Evolutionary conservation across 768 basidiomycete species (phyloP).

Genomic region (Mycena amicta): DNA sequence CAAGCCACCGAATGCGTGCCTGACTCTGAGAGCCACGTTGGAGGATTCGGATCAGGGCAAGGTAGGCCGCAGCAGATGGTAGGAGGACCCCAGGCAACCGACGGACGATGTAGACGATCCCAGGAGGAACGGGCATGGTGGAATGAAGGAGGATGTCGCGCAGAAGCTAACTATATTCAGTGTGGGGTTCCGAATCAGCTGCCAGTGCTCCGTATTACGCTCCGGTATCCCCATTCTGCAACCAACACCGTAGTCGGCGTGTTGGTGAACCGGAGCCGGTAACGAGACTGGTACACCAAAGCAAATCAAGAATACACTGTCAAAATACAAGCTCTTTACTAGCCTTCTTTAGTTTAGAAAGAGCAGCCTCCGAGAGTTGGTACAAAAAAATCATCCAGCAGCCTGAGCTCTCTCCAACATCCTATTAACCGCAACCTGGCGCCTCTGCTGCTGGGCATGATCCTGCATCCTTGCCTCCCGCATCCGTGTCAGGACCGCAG

Average conservation of each 20-base stretch:
- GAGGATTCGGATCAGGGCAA: constrained; percentile 2
- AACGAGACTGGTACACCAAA: too few relatives aligned
- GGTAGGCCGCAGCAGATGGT: constrained; percentile 8
- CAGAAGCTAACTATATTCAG: too few relatives aligned
- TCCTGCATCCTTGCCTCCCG: constrained; percentile 65
- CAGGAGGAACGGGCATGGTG: constrained; percentile 2
- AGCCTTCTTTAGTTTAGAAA: too few relatives aligned
- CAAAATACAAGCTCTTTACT: too few relatives aligned
- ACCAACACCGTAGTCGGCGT: too few relatives aligned
- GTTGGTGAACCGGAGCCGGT: too few relatives aligned
- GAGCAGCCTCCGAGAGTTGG: too few relatives aligned
- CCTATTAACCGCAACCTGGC: constrained; percentile 66
- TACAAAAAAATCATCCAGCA: constrained; percentile 53
- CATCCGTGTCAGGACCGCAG: constrained; percentile 63
- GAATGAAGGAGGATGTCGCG: too few relatives aligned
- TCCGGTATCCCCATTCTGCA: too few relatives aligned
- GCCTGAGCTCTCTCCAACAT: constrained; percentile 73
- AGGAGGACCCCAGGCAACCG: constrained; percentile 4
- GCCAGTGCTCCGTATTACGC: too few relatives aligned
- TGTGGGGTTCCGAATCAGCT: too few relatives aligned
- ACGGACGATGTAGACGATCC: constrained; percentile 4
- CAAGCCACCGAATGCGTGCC: neutral
- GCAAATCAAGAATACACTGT: too few relatives aligned
- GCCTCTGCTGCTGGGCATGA: constrained; percentile 50
- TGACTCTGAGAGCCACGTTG: neutral